Conservation (phyloP, 169 alveolate genomes). For the Plasmodium fragile region DNA sequence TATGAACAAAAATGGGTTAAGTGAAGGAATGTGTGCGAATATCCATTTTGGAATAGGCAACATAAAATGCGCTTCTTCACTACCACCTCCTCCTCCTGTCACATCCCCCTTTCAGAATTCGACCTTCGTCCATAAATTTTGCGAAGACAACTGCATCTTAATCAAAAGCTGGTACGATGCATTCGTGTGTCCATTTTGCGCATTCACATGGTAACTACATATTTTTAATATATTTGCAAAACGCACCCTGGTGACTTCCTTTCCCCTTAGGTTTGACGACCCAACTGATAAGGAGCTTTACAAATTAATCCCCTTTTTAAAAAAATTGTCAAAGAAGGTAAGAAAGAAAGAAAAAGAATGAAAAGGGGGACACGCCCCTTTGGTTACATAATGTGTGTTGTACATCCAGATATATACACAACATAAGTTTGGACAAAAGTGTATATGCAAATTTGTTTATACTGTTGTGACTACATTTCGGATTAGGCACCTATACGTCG, state of each 20-base stretch:
- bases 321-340: conserved; percentile 77
- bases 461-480: not conserved
- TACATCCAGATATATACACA: not conserved
- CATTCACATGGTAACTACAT: conserved; percentile 5
- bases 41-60: not conserved
- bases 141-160: conserved; percentile 95
- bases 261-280: conserved; percentile 86
- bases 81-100: not conserved
- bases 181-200: not conserved
- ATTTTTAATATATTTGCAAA: not conserved
- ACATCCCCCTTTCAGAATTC: conserved; percentile 84
- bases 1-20: conserved; percentile 19
- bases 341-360: conserved; percentile 3
- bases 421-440: not conserved
- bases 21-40: not conserved
- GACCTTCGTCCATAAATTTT: conserved; percentile 90
- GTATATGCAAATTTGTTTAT: not conserved
- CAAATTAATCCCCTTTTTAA: conserved; percentile 86
- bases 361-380: not conserved
- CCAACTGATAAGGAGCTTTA: conserved; percentile 85
- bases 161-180: conserved; percentile 89
- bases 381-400: not conserved
- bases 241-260: not conserved
- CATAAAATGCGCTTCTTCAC: not conserved
- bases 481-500: not conserved